Conservation (phyloP, 2,329 filamentous ascomycete species). For the Ophiostoma ulmi region DNA sequence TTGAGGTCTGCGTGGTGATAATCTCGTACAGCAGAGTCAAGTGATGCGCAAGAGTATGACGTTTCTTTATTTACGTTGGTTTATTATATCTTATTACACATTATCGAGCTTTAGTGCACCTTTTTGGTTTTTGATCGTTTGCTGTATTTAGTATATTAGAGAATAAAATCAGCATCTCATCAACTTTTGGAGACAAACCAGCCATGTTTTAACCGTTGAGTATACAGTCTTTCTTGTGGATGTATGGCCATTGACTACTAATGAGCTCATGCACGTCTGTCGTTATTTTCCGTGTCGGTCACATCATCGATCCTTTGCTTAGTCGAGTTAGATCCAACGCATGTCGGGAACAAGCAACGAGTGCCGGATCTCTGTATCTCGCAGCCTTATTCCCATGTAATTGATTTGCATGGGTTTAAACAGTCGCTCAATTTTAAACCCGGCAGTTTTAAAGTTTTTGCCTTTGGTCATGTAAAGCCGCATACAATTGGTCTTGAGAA, state of each 20-base stretch:
- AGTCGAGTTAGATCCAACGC: neutral
- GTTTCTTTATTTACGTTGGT: neutral
- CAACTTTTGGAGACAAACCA: neutral
- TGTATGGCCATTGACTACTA: neutral
- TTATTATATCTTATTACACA: neutral
- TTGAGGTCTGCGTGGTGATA: neutral
- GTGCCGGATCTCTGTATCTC: neutral
- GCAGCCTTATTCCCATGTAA: neutral
- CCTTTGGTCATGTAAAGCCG: neutral
- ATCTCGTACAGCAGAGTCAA: neutral
- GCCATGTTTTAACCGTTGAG: neutral
- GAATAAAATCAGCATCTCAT: neutral
- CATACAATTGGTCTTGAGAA: neutral
- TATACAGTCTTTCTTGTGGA: neutral
- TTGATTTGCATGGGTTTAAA: neutral
- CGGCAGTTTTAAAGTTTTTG: neutral
- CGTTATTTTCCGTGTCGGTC: neutral
- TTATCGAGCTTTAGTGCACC: neutral
- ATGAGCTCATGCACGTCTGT: constrained; percentile 4
- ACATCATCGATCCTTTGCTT: neutral
- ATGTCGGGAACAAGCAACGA: neutral
- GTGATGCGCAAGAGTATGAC: neutral
- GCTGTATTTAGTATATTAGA: neutral
- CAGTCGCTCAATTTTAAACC: neutral
- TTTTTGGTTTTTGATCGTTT: neutral